Percentiles rank a stretch among this genome's conserved stretches.
Conservation (phyloP, 108 stramenopile genomes). For the Epithemia pelagica region DNA sequence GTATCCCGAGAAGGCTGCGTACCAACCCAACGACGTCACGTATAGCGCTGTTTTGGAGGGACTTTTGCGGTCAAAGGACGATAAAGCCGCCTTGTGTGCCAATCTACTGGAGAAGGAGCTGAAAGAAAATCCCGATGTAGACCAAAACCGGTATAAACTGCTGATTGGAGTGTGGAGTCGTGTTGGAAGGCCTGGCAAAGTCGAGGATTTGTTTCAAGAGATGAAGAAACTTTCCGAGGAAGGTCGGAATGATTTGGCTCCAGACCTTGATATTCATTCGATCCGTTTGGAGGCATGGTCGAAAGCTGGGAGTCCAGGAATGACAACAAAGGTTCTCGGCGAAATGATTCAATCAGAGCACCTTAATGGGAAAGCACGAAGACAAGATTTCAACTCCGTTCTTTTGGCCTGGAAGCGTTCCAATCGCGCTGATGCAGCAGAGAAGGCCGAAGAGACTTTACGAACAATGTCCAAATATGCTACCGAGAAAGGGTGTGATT, state of each 20-base stretch:
- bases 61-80: not conserved
- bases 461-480: not conserved
- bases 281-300: slow-evolving; percentile 1
- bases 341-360: slow-evolving; percentile 3
- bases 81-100: not conserved
- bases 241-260: not conserved
- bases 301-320: slow-evolving; percentile 1
- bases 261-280: not conserved
- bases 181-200: not conserved
- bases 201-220: not conserved
- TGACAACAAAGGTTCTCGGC: not conserved
- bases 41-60: not conserved
- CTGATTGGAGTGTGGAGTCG: not conserved
- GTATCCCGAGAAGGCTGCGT: not conserved
- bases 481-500: not conserved
- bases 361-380: not conserved
- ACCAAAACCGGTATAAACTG: not conserved
- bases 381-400: not conserved
- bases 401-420: not conserved
- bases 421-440: not conserved
- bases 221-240: not conserved
- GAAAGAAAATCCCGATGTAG: not conserved
- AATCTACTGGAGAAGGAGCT: not conserved
- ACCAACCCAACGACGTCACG: not conserved
- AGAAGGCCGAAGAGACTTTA: slow-evolving; percentile 2